phyloP scores from a whole-genome alignment of 2,329 filamentous ascomycete genomes.

The Botrytis galanthina region DNA sequence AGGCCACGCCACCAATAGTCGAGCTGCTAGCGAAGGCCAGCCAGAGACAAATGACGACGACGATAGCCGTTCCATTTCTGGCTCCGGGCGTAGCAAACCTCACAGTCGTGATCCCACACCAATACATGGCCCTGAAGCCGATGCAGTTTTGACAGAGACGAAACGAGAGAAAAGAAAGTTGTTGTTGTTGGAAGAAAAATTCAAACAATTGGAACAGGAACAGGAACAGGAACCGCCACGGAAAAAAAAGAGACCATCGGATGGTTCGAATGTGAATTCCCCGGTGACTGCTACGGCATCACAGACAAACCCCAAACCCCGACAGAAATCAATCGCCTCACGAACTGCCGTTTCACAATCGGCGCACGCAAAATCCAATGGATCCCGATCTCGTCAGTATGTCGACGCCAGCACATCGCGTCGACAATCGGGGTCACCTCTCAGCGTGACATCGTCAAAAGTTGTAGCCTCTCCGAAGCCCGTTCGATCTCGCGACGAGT shows the following conservation, averaged over 20 bases:
- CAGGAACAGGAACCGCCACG: conserved; percentile 55
- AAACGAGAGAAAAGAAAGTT: conserved; percentile 67
- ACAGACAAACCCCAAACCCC: conserved; percentile 36
- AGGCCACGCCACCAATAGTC: conserved; percentile 60
- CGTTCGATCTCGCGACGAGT: conserved; percentile 23
- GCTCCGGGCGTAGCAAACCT: conserved; percentile 60
- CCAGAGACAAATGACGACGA: conserved; percentile 54
- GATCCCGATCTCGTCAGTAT: conserved; percentile 31
- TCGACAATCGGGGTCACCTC: conserved; percentile 36
- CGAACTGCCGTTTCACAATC: conserved; percentile 32
- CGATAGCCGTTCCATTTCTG: conserved; percentile 50
- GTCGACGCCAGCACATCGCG: conserved; percentile 37
- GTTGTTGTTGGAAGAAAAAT: conserved; percentile 64
- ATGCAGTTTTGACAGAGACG: conserved; percentile 52
- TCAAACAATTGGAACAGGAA: conserved; percentile 59
- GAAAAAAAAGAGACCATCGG: conserved; percentile 63
- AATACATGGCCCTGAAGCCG: conserved; percentile 49
- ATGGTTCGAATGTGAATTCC: conserved; percentile 43
- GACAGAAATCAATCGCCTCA: conserved; percentile 36
- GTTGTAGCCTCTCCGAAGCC: conserved; percentile 27
- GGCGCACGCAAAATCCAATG: conserved; percentile 25
- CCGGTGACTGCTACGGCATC: conserved; percentile 19
- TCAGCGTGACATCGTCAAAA: conserved; percentile 34
- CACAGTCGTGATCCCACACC: conserved; percentile 66
- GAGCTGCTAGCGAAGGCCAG: conserved; percentile 61